Base-by-base conservation (phyloP, 352 stramenopile genomes). In the Aphanomyces astaci region DNA sequence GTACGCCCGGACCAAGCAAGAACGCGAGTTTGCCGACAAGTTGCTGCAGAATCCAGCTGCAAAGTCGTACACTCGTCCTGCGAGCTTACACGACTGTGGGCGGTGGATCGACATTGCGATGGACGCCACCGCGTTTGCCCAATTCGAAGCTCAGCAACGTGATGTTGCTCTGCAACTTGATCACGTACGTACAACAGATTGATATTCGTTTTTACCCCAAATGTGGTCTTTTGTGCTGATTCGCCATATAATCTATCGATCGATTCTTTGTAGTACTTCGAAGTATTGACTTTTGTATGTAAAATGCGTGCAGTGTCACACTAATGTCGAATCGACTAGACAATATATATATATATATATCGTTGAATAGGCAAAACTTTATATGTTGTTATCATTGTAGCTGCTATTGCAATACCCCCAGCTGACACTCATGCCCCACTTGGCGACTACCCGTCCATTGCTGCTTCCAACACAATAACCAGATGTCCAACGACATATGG, bases 11-110 rank as follows among this genome's bases (percentile, higher is more conserved):
- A 71, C 68, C 33, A 59, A 25, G 3, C 57, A 73, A 9, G 76
- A 87, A 3, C 66, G 71, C 4, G 43, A 46, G 0, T 87, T 77
- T 72, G 77, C 76, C 9, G 68, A 53, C 15, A 31, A 60, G 17
- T 13, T 70, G n/a, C 55, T 72, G 1, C 43, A 62, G 36, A 59
- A 53, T 10, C 27, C 36, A 65, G 19, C 56, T 11, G 66, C 33
- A 15, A 54, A 24, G 56, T 31, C 2, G 7, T 43, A 7, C 27
- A 72, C 11, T 32, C 43, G 11, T 0, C 74, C 75, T 17, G 11
- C 19, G 13, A 73, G 73, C 25, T 40, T 83, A 9, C n/a, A 17
- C 22, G 52, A 39, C 15, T 59, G 80, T 36, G 60, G 73, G 22
- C 55, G 70, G 2, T 82, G 74, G 71, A n/a, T 86, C 7, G 54